Percentiles rank a stretch among this genome's conserved stretches.
These are phyloP conservation scores for Noccaea bulbosa DNA, from an alignment of 345 rosid species.

Conservation along the genomic window DNA sequence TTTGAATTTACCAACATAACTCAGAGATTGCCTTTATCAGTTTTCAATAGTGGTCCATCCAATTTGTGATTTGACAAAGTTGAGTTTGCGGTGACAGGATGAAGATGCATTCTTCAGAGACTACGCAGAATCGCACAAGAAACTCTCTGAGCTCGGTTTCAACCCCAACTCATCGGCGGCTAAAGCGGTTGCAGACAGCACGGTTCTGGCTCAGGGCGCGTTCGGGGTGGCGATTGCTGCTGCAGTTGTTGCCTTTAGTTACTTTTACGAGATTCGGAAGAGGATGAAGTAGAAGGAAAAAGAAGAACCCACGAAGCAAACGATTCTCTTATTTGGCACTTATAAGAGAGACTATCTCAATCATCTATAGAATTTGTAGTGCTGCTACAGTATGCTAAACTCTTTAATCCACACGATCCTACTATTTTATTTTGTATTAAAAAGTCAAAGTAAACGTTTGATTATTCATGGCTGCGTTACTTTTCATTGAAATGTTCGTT, in stretches of 20 bases:
- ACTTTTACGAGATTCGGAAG: conserved; percentile 77
- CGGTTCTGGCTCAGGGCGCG: conserved; percentile 72
- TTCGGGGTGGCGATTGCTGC: conserved; percentile 83
- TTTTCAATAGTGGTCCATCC: neutral
- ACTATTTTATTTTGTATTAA: conserved; percentile 26
- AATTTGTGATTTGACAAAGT: conserved; percentile 2
- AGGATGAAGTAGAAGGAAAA: conserved; percentile 52
- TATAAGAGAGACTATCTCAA: neutral
- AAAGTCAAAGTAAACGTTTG: neutral
- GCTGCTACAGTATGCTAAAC: conserved; percentile 19
- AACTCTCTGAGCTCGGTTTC: conserved; percentile 90
- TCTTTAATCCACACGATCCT: conserved; percentile 16
- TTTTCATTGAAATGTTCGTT: conserved; percentile 1
- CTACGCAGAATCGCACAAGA: conserved; percentile 79
- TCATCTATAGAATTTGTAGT: conserved; percentile 19
- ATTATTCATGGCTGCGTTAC: neutral
- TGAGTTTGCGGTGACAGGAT: conserved; percentile 55
- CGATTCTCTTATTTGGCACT: conserved; percentile 17
- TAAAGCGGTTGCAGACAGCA: conserved; percentile 54
- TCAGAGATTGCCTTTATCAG: neutral
- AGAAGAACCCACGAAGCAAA: neutral
- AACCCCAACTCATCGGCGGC: conserved; percentile 50
- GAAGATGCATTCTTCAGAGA: conserved; percentile 85
- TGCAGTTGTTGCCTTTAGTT: conserved; percentile 79
- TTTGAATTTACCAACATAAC: neutral